Conservation (phyloP, 345 rosid species). For the Microthlaspi erraticum region DNA sequence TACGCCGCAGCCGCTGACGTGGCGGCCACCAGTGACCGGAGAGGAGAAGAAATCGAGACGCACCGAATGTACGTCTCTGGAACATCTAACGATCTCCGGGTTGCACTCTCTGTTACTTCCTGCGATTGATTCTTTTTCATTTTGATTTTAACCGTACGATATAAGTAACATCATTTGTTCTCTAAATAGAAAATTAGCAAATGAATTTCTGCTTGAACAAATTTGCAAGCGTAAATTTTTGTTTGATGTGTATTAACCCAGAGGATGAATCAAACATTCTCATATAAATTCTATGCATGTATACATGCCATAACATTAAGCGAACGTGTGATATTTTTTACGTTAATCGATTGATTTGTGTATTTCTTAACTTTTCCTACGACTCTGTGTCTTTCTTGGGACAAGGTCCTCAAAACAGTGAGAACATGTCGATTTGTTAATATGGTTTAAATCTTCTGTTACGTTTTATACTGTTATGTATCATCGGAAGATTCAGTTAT, state of each 20-base stretch:
- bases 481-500: not conserved
- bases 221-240: conserved; percentile 1
- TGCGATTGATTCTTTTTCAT: conserved; percentile 57
- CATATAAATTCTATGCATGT: not conserved
- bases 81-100: conserved; percentile 93
- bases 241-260: conserved; percentile 8
- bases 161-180: conserved; percentile 20
- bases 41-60: conserved; percentile 69
- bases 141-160: conserved; percentile 6
- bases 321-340: not conserved
- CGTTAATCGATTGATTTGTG: not conserved
- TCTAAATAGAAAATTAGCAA: conserved; percentile 15
- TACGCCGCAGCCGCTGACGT: conserved; percentile 55
- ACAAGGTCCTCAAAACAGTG: too few relatives aligned
- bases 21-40: conserved; percentile 44
- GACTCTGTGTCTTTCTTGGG: too few relatives aligned
- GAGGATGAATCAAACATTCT: not conserved
- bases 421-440: too few relatives aligned
- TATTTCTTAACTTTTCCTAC: too few relatives aligned
- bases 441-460: not conserved
- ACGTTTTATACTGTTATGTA: not conserved
- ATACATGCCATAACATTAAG: not conserved
- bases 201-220: not conserved
- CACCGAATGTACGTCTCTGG: conserved; percentile 89
- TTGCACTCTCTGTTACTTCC: conserved; percentile 85